Evolutionary conservation across 108 stramenopile genomes (phyloP).

Genomic region (Nitzschia inconspicua): DNA sequence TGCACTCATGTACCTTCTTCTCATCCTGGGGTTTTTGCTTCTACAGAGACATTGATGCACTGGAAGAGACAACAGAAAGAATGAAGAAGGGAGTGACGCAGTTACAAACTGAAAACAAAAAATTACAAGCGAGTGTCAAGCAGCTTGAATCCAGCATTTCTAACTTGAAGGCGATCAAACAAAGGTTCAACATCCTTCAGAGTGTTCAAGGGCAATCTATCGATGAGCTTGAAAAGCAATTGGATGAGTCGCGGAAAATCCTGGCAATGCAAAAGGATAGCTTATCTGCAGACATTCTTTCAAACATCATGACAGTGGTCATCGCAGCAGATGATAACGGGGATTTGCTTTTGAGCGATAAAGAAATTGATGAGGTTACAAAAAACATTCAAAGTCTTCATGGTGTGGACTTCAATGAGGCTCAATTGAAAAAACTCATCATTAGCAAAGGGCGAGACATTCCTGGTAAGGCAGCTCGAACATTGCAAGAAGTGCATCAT

Average conservation of each 20-base stretch:
- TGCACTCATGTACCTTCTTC: no score
- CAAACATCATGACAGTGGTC: slow-evolving; percentile 30
- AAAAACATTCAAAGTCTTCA: slow-evolving; percentile 18
- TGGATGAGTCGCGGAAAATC: slow-evolving; percentile 32
- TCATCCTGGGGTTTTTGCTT: no score
- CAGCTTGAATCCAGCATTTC: slow-evolving; percentile 20
- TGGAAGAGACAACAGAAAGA: slow-evolving; percentile 37
- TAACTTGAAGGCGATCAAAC: slow-evolving; percentile 28
- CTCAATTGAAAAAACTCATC: slow-evolving; percentile 11
- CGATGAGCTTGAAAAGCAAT: slow-evolving; percentile 36
- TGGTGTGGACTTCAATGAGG: slow-evolving; percentile 31
- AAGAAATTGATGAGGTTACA: slow-evolving; percentile 38
- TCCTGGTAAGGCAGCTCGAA: no score
- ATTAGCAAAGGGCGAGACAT: slow-evolving; percentile 32
- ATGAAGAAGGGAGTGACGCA: slow-evolving; percentile 30
- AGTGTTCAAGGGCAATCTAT: slow-evolving; percentile 14
- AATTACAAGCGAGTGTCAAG: slow-evolving; percentile 17
- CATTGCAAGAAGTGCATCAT: no score
- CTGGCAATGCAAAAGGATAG: slow-evolving; percentile 20
- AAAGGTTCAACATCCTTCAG: slow-evolving; percentile 30
- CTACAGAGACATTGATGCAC: no score
- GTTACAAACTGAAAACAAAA: slow-evolving; percentile 29
- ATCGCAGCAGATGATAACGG: slow-evolving; percentile 30
- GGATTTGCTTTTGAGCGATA: slow-evolving; percentile 32
- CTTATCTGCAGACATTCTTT: slow-evolving; percentile 18